phyloP scores from a whole-genome alignment of 495 filamentous ascomycete genomes.

The Immersiella caudata region DNA sequence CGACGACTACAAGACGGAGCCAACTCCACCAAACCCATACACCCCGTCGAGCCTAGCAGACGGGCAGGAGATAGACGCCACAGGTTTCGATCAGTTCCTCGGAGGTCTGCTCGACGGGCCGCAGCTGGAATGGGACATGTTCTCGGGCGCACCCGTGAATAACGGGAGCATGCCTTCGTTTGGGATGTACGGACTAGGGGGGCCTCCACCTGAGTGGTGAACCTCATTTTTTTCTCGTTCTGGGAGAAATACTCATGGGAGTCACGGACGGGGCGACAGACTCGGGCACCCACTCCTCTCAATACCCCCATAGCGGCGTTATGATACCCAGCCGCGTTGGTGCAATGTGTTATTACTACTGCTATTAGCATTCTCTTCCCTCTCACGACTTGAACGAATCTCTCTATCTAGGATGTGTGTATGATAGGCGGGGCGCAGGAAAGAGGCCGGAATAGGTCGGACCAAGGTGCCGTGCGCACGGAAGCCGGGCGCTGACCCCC shows the following conservation, averaged over 20 bases:
- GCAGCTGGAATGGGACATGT: slow-evolving; percentile 51
- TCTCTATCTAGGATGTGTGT: neutral
- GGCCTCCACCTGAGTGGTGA: slow-evolving; percentile 30
- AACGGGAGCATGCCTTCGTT: slow-evolving; percentile 19
- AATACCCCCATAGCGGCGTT: slow-evolving; percentile 1
- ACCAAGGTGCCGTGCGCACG: neutral
- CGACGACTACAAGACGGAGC: slow-evolving; percentile 28
- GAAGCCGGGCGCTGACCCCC: neutral
- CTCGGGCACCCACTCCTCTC: neutral
- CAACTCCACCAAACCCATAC: slow-evolving; percentile 26
- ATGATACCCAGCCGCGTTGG: slow-evolving; percentile 12
- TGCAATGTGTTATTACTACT: slow-evolving; percentile 13
- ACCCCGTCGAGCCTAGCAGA: slow-evolving; percentile 21
- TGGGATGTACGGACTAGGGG: slow-evolving; percentile 27
- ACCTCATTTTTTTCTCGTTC: neutral
- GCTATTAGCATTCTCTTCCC: slow-evolving; percentile 7
- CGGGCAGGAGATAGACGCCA: neutral
- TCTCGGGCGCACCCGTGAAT: slow-evolving; percentile 24
- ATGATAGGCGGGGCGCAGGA: neutral
- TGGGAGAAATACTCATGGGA: neutral
- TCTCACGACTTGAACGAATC: slow-evolving; percentile 11
- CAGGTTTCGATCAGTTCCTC: slow-evolving; percentile 39
- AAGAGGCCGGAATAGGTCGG: neutral
- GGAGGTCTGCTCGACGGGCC: slow-evolving; percentile 37
- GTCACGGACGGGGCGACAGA: neutral